These are phyloP conservation scores for Fragaria nilgerrensis DNA, from an alignment of 306 rosid genomes.

Conservation along the genomic window DNA sequence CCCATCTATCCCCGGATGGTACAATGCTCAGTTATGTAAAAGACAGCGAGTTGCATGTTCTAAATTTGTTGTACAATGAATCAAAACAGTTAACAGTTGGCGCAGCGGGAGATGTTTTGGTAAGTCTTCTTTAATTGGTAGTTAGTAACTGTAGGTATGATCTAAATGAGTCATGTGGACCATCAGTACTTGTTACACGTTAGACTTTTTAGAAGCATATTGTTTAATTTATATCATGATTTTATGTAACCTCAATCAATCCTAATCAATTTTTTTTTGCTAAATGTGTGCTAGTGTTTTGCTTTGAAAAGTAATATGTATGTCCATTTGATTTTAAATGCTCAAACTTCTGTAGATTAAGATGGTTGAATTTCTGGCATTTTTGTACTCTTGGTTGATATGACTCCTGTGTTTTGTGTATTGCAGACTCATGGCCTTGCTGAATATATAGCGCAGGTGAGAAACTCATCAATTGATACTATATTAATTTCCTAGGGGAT, in stretches of 20 bases:
- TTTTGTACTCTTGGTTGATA: neutral
- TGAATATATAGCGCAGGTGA: slow-evolving; percentile 98
- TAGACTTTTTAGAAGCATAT: slow-evolving; percentile 1
- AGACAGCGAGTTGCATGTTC: slow-evolving; percentile 72
- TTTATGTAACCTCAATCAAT: neutral
- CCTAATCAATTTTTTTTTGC: neutral
- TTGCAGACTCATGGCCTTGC: slow-evolving; percentile 93
- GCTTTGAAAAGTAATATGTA: neutral
- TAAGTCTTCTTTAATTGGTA: slow-evolving; percentile 22
- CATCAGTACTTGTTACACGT: slow-evolving; percentile 4
- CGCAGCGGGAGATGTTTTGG: slow-evolving; percentile 62
- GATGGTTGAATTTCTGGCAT: neutral
- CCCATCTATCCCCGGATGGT: slow-evolving; percentile 90
- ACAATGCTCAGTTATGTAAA: slow-evolving; percentile 71
- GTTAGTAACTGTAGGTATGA: neutral
- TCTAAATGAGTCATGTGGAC: slow-evolving; percentile 11
- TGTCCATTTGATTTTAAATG: neutral
- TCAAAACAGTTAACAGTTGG: slow-evolving; percentile 75
- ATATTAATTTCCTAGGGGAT: slow-evolving; percentile 11
- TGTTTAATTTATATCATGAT: neutral
- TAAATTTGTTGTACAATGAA: slow-evolving; percentile 56
- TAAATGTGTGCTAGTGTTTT: neutral
- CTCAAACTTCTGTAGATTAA: neutral
- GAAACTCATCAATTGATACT: slow-evolving; percentile 25
- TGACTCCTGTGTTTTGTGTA: slow-evolving; percentile 15